Evolutionary conservation across 164 flowering plant genomes (phyloP), one percentile per base, ranked within the genome.

Genomic region (Vitis rupestris): DNA sequence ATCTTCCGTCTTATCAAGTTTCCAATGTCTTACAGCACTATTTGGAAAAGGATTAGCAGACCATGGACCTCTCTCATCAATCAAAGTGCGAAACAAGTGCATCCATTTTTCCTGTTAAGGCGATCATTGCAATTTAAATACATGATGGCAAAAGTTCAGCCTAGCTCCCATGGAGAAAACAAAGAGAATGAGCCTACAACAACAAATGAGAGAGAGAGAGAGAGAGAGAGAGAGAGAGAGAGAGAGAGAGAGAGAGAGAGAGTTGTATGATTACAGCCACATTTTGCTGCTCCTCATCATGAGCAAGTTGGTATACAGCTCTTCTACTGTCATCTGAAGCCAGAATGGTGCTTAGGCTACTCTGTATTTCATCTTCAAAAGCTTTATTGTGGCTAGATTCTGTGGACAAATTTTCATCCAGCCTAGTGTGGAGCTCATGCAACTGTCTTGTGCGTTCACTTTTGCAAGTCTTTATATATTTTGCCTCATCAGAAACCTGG

Each of bases 1-100:
- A 77, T 96, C 98, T 76, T 96, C 99, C 66, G 97, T 86, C 81
- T 92, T 96, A 76, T 96, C 99, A 64, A 91, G 97, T 80, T 96
- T 96, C 99, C 99, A 96, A 70, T 85, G 92, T 65, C 82, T 79
- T n/a, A 82, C 31, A 59, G 75, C 74, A 71, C 70, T 77, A 77
- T 90, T 92, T 59, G 93, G 98, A 80, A 90, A 96, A 59, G 94
- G 93, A 84, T 83, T 89, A 57, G 97, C 88, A 50, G 98, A 96
- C 99, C 99, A 96, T 56, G 99, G 97, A 76, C 99, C 99, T 76
- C 99, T 87, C 79, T 96, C 99, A 85, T 96, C 99, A 80, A 89
- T 90, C 78, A 96, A 78, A 66, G 87, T 66, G 61, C 99, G 99
- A 63, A 91, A 85, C 83, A 88, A 80, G 74, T 89, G 98, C 59